Base-by-base conservation (phyloP, 768 basidiomycete genomes). In the Mycena pura region DNA sequence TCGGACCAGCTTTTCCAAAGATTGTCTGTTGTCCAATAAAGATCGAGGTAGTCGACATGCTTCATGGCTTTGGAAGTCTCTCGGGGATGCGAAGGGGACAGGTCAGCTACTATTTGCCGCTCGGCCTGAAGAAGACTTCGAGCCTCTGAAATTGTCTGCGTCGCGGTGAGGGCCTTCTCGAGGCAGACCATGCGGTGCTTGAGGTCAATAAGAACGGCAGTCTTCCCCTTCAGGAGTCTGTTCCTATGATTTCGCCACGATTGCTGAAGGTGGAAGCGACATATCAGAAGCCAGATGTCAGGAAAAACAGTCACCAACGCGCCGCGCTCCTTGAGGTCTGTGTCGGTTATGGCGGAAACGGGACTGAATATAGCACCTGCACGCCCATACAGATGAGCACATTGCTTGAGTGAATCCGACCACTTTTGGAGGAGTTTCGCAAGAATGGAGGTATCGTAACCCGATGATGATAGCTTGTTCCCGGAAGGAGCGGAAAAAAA, bases 201-300 rank as follows among this genome's bases (percentile, higher is more conserved):
- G 25, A 58, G 31, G 24, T 59, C 47, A 17, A 19, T 10, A 17
- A 22, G 11, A 15, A 40, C 15, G 17, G 32, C 3, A 14, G 22
- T 15, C 21, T 47, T 46, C 32, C 65, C 59, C 48, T 61, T 60
- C 13, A 65, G 21, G 1, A 32, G 31, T 36, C 48, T 48, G 27
- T 70, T 65, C 8, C 59, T 63, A 43, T 64, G 51, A 57, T 79
- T 80, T 13, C 52, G 68, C 78, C 78, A 80, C 29, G 66, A 75
- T 44, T 78, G 76, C 6, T 74, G 68, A 17, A 76, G 34, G 52
- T 80, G 78, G 55, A 78, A 78, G 38, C 71, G 69, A 67, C 78
- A 80, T 15, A 80, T 59, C 1, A 79, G 65, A 17, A 79, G 73
- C 17, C 60, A 47, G 36, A 77, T 72, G 14, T 31, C 24, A 2